Conservation (phyloP, 2,329 filamentous ascomycete genomes). For the Xylaria arbuscula region DNA sequence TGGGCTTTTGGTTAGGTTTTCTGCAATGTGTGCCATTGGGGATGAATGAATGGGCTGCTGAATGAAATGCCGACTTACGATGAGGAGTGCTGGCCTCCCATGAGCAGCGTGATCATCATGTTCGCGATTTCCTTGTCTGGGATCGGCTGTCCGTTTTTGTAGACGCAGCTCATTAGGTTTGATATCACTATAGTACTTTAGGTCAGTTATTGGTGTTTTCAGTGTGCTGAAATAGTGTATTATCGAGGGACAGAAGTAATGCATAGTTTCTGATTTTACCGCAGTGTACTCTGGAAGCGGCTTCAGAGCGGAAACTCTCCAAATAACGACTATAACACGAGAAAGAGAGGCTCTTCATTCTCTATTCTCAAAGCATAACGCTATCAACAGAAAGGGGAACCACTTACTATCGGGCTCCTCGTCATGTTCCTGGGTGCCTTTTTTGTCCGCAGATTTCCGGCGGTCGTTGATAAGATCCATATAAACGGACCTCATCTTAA, state of each 20-base stretch:
- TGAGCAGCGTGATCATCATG: background rate
- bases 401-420: slow-evolving; percentile 64
- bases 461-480: slow-evolving; percentile 75
- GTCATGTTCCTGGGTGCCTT: slow-evolving; percentile 52
- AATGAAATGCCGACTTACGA: too few species aligned
- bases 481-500: slow-evolving; percentile 77
- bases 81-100: background rate
- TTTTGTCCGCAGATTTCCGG: slow-evolving; percentile 53
- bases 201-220: background rate
- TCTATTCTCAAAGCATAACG: background rate
- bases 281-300: too few species aligned
- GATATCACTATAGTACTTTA: slow-evolving; percentile 66
- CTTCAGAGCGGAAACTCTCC: too few species aligned
- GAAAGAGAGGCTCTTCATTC: too few species aligned
- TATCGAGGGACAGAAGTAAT: too few species aligned
- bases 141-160: slow-evolving; percentile 76
- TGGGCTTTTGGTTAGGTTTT: background rate
- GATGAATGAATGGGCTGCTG: background rate
- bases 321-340: too few species aligned
- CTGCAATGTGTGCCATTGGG: background rate
- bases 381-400: background rate
- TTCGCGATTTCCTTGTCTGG: slow-evolving; percentile 52
- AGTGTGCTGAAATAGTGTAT: too few species aligned
- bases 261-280: too few species aligned
- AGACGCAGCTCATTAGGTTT: slow-evolving; percentile 80